Evolutionary conservation across 2,329 filamentous ascomycete genomes (phyloP).

Genomic region (Chrysoporthe puriensis): DNA sequence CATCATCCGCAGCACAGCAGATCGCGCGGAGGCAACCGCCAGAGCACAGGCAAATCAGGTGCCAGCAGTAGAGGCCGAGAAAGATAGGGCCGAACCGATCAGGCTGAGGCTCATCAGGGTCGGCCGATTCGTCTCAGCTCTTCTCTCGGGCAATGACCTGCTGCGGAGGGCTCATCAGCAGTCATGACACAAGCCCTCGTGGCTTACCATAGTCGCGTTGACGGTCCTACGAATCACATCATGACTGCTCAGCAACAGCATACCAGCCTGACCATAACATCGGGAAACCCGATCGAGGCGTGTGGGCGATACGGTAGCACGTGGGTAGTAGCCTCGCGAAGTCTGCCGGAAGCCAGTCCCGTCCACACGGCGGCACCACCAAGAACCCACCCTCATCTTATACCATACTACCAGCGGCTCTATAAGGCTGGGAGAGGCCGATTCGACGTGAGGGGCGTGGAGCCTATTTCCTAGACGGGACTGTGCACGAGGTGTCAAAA

Average conservation of each 20-base stretch:
- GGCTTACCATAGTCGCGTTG: not conserved
- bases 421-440: constrained; percentile 8
- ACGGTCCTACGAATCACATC: not conserved
- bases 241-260: not conserved
- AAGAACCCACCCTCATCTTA: constrained; percentile 21
- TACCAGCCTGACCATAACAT: not conserved
- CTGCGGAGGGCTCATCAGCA: not conserved
- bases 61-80: not conserved
- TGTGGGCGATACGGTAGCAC: not conserved
- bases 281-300: constrained; percentile 3
- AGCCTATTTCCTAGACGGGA: constrained; percentile 3
- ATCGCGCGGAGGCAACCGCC: not conserved
- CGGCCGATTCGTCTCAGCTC: constrained; percentile 14
- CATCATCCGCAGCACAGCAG: constrained; percentile 26
- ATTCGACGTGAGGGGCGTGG: not conserved
- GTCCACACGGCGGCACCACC: constrained; percentile 6
- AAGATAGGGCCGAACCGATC: constrained; percentile 11
- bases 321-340: not conserved
- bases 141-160: too few species aligned
- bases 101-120: constrained; percentile 14
- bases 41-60: constrained; percentile 3
- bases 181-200: not conserved
- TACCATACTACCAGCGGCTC: not conserved
- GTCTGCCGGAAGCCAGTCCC: constrained; percentile 6
- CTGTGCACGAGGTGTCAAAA: constrained; percentile 9